Evolutionary conservation across 2,329 filamentous ascomycete species (phyloP), one percentile per base, ranked within the genome.

Genomic region (Hypoxylon sp.): DNA sequence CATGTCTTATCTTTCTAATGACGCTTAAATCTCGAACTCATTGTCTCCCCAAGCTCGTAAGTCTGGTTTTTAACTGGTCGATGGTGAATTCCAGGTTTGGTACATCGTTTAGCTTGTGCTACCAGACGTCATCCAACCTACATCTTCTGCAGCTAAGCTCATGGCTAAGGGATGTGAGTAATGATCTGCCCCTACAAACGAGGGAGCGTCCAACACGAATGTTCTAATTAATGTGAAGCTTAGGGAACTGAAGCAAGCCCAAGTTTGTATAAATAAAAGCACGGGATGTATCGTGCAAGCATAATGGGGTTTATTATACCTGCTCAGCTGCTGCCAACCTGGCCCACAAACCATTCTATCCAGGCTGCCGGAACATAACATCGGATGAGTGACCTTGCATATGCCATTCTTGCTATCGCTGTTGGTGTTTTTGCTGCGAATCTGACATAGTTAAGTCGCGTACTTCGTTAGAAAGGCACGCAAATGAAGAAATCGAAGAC

Each of bases 41-140:
- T 13, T 7, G n/a, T 21, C 29, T 26, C 16, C 7, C 17, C 16
- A 32, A 26, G n/a, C n/a, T 27, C 12, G 9, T 11, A 27, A n/a
- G n/a, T n/a, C n/a, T n/a, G n/a, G n/a, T n/a, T n/a, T n/a, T n/a
- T n/a, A n/a, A n/a, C n/a, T n/a, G n/a, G n/a, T n/a, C n/a, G n/a
- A n/a, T n/a, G n/a, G n/a, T n/a, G n/a, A n/a, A 36, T 12, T 42
- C 17, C n/a, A 19, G 5, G n/a, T 29, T 31, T 37, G n/a, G n/a
- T 34, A 13, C 23, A 45, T 48, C 29, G 15, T 30, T n/a, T 45
- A 41, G 40, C 4, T 17, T 23, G 35, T 42, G 49, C 31, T 13
- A 45, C 26, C 34, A 43, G 36, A 57, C 50, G 54, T 57, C 54
- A 57, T 57, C 32, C 15, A 7, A 26, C 20, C 11, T n/a, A 31